These are phyloP conservation scores for Xenosphaeropsis pyriputrescens DNA, from an alignment of 2,329 filamentous ascomycete species.

Conservation along the genomic window DNA sequence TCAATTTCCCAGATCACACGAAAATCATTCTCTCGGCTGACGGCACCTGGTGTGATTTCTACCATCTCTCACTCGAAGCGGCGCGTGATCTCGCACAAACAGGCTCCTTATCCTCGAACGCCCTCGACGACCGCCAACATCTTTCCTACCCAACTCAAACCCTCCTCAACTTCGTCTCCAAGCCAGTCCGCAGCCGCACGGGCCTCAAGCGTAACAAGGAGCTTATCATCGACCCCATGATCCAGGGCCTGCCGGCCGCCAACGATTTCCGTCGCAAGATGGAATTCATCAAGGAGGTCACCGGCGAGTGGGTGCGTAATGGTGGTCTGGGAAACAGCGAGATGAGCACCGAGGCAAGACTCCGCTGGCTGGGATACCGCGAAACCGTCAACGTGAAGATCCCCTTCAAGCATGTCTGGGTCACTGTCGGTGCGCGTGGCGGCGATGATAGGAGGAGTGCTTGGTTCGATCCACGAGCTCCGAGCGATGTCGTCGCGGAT, in stretches of 20 bases:
- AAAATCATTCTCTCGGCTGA: conserved; percentile 67
- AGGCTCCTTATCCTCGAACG: conserved; percentile 55
- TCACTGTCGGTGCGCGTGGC: conserved; percentile 48
- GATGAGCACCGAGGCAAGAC: conserved; percentile 33
- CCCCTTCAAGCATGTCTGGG: conserved; percentile 52
- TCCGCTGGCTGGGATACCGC: conserved; percentile 43
- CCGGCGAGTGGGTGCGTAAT: conserved; percentile 57
- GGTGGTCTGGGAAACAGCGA: conserved; percentile 55
- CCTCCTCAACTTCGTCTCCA: conserved; percentile 49
- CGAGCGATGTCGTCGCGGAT: conserved; percentile 14
- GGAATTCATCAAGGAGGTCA: conserved; percentile 52
- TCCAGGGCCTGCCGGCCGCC: conserved; percentile 50
- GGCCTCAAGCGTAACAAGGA: conserved; percentile 4
- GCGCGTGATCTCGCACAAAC: conserved; percentile 48
- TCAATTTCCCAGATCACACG: conserved; percentile 81
- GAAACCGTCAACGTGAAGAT: conserved; percentile 35
- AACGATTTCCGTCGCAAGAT: conserved; percentile 65
- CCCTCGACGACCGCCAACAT: conserved; percentile 54
- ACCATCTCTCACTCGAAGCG: conserved; percentile 59
- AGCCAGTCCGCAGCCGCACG: conserved; percentile 32
- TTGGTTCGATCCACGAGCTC: conserved; percentile 18
- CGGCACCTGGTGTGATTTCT: conserved; percentile 65
- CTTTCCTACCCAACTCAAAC: conserved; percentile 60
- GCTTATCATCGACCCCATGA: conserved; percentile 43
- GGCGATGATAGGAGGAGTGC: conserved; percentile 30